These are phyloP conservation scores for Crucibulum laeve DNA, from an alignment of 768 basidiomycete genomes.

Conservation along the genomic window DNA sequence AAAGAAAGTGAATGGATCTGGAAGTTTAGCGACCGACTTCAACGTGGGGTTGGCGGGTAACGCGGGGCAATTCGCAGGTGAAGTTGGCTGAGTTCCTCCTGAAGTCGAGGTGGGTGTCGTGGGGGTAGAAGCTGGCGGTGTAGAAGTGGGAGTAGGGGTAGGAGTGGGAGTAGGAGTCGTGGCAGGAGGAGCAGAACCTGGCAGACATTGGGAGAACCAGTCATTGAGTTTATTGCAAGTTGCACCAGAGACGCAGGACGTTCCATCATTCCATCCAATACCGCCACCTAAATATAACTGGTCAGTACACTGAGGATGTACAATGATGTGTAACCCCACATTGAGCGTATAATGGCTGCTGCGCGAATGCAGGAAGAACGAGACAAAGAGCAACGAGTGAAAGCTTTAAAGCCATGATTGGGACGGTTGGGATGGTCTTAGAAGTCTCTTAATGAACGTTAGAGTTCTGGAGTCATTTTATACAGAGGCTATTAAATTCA, in stretches of 20 bases:
- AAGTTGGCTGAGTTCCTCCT: no score
- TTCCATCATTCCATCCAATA: slow-evolving; percentile 28
- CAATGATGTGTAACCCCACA: slow-evolving; percentile 15
- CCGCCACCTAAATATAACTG: slow-evolving; percentile 25
- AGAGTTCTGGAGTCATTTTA: no score
- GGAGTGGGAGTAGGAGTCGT: slow-evolving; percentile 3
- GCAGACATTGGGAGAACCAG: slow-evolving; percentile 32
- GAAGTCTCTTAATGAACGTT: no score
- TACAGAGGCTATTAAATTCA: no score
- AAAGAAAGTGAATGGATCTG: slow-evolving; percentile 51
- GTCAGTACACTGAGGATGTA: background rate
- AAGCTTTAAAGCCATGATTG: slow-evolving; percentile 18
- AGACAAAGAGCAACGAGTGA: slow-evolving; percentile 18
- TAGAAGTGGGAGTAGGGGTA: slow-evolving; percentile 7
- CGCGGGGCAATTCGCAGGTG: slow-evolving; percentile 34
- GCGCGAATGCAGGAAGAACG: slow-evolving; percentile 21
- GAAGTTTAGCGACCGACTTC: slow-evolving; percentile 36
- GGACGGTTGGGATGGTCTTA: no score
- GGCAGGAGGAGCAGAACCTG: slow-evolving; percentile 15
- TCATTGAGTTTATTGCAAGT: slow-evolving; percentile 24
- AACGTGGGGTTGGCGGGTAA: slow-evolving; percentile 26
- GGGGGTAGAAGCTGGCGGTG: slow-evolving; percentile 13
- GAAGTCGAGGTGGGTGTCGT: slow-evolving; percentile 9
- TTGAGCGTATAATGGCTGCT: slow-evolving; percentile 22
- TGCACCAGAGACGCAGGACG: slow-evolving; percentile 28